Evolutionary conservation across 2,329 filamentous ascomycete species (phyloP).

Genomic region (Xylaria sp.): DNA sequence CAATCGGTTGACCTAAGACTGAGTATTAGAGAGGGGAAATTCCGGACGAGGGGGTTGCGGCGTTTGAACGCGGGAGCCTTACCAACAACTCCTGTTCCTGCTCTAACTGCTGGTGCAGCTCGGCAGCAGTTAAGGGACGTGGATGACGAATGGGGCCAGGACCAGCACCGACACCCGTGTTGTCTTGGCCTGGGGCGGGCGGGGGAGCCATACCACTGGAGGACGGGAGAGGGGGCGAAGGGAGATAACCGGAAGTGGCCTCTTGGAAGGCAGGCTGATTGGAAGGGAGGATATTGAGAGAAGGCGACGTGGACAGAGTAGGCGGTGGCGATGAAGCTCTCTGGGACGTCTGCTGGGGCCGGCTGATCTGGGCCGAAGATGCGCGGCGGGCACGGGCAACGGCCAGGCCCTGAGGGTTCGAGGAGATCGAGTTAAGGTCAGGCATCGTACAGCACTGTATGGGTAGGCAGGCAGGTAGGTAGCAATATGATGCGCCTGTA

Average conservation of each 20-base stretch:
- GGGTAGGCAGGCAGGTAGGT: background rate
- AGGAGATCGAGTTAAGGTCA: slow-evolving; percentile 66
- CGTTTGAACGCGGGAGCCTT: slow-evolving; percentile 58
- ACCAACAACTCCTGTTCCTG: slow-evolving; percentile 91
- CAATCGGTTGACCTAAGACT: slow-evolving; percentile 83
- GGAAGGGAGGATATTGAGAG: slow-evolving; percentile 67
- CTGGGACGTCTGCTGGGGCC: slow-evolving; percentile 43
- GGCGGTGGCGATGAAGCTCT: slow-evolving; percentile 39
- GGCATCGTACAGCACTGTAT: slow-evolving; percentile 40
- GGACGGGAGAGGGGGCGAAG: slow-evolving; percentile 46
- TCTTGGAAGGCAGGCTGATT: slow-evolving; percentile 60
- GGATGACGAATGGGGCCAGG: slow-evolving; percentile 86
- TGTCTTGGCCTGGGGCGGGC: slow-evolving; percentile 48
- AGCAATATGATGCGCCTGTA: background rate
- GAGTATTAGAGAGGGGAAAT: background rate
- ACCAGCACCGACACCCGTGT: slow-evolving; percentile 63
- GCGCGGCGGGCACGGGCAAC: slow-evolving; percentile 58
- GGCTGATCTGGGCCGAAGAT: slow-evolving; percentile 56
- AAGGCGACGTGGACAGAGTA: slow-evolving; percentile 53
- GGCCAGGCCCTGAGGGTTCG: slow-evolving; percentile 60
- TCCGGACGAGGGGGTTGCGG: slow-evolving; percentile 42
- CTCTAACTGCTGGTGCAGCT: slow-evolving; percentile 89
- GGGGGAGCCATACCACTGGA: slow-evolving; percentile 46
- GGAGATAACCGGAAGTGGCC: slow-evolving; percentile 51
- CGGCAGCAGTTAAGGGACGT: slow-evolving; percentile 85